Conservation (phyloP, 495 filamentous ascomycete genomes). For the Daldinia bambusicola region DNA sequence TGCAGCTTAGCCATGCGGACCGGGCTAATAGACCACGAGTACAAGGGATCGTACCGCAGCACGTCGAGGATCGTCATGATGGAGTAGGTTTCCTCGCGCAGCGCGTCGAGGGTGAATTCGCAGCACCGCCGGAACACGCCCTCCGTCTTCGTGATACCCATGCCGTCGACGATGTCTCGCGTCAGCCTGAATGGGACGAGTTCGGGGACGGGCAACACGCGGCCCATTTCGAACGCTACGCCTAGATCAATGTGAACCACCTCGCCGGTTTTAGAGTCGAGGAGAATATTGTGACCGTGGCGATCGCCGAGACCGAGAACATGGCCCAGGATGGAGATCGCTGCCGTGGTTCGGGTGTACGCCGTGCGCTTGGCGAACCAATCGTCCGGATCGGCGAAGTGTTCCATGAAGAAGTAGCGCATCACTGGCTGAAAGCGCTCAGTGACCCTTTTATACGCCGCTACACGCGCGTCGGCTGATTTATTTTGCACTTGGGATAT, state of each 20-base stretch:
- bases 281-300: constrained; percentile 94
- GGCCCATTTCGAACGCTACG: constrained; percentile 95
- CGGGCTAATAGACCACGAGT: constrained; percentile 95
- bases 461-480: constrained; percentile 73
- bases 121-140: constrained; percentile 96
- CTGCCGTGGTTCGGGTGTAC: constrained; percentile 91
- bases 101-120: constrained; percentile 93
- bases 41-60: constrained; percentile 93
- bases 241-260: constrained; percentile 97
- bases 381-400: constrained; percentile 91
- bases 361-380: constrained; percentile 90
- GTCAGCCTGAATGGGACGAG: constrained; percentile 95
- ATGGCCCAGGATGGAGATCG: constrained; percentile 93
- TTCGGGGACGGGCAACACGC: constrained; percentile 91
- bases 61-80: constrained; percentile 99
- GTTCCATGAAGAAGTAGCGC: constrained; percentile 96
- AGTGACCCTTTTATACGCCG: constrained; percentile 75
- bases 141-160: constrained; percentile 95
- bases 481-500: constrained; percentile 77
- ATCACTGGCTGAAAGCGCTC: constrained; percentile 92
- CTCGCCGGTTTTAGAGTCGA: constrained; percentile 90
- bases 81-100: constrained; percentile 89
- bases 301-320: constrained; percentile 95
- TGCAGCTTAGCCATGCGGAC: constrained; percentile 74
- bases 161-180: constrained; percentile 95